Base-by-base conservation (phyloP, 2,329 filamentous ascomycete genomes). In the Tolypocladium endophyticum region DNA sequence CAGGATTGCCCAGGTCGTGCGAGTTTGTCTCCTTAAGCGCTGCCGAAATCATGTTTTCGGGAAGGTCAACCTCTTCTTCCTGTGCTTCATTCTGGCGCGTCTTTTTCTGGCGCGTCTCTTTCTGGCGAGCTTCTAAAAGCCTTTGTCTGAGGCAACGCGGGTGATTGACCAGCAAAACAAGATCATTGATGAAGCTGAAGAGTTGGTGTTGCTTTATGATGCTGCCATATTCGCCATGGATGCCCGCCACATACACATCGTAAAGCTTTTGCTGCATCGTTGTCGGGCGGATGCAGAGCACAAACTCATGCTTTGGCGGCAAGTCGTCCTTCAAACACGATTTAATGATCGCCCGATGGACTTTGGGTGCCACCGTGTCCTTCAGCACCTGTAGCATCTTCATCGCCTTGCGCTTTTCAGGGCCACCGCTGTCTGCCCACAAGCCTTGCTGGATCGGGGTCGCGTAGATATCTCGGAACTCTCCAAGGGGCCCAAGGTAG, bases 241-340 rank as follows among this genome's bases (percentile, higher is more conserved):
- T 18, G n/a, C 63, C 64, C 41, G 66, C 57, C 23, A 83, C 68
- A 63, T 79, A 83, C 6, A 69, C 61, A 39, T 74, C 64, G 70
- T 96, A 96, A 0, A 86, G 79, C 2, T 75, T 66, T 52, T 72
- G 74, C 71, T 97, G 92, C 1, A 88, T 55, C 0, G 75, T 66
- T 0, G 88, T 90, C 14, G 94, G 76, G 8, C 87, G 83, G 7
- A 96, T 77, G 3, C 81, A 88, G 58, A 97, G 81, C 36, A 95
- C 82, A 68, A 93, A 96, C 68, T 97, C 92, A 9, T 81, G 82
- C 70, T 96, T 97, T 0, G 78, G 76, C 3, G 89, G 89, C 52
- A 96, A 76, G 45, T 86, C 83, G 16, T 85, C 77, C 62, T 81
- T 81, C 52, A 96, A 76, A 6, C 81, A 84, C 2, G 81, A 80